These are phyloP conservation scores for Diospyros lotus DNA, from an alignment of 148 eudicot species.

Conservation along the genomic window DNA sequence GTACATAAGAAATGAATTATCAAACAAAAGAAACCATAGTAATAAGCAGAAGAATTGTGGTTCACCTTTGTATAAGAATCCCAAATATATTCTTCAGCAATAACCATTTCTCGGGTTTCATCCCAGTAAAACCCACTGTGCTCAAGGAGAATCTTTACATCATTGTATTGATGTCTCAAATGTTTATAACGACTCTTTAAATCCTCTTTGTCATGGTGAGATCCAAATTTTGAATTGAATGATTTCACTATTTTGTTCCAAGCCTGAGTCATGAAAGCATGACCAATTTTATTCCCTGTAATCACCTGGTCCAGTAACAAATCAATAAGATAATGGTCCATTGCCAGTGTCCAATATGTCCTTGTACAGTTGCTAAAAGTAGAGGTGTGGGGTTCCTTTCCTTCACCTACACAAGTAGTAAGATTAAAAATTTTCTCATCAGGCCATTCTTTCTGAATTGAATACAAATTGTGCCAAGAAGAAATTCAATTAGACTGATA, in stretches of 20 bases:
- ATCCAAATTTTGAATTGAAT: slow-evolving; percentile 14
- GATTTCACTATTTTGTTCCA: slow-evolving; percentile 10
- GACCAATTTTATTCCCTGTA: slow-evolving; percentile 13
- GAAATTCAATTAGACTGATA: background rate
- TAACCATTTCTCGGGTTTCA: slow-evolving; percentile 15
- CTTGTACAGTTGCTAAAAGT: background rate
- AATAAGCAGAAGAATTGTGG: background rate
- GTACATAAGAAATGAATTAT: slow-evolving; percentile 1
- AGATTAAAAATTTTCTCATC: background rate
- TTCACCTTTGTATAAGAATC: slow-evolving; percentile 10
- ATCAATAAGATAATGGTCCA: slow-evolving; percentile 9
- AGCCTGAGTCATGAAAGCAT: slow-evolving; percentile 6
- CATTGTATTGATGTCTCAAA: slow-evolving; percentile 12
- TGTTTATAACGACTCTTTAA: slow-evolving; percentile 12
- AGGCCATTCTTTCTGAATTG: background rate
- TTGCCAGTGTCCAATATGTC: slow-evolving; percentile 10
- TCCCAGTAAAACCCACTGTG: slow-evolving; percentile 13
- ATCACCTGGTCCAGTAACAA: slow-evolving; percentile 15
- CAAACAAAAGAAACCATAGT: background rate
- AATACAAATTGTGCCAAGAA: background rate
- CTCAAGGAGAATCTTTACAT: slow-evolving; percentile 7
- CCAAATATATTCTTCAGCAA: slow-evolving; percentile 12
- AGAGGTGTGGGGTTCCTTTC: slow-evolving; percentile 4
- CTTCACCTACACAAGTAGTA: slow-evolving; percentile 2
- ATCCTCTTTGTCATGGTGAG: slow-evolving; percentile 6